Evolutionary conservation across 345 rosid genomes (phyloP).

Genomic region (Camelina laxa): DNA sequence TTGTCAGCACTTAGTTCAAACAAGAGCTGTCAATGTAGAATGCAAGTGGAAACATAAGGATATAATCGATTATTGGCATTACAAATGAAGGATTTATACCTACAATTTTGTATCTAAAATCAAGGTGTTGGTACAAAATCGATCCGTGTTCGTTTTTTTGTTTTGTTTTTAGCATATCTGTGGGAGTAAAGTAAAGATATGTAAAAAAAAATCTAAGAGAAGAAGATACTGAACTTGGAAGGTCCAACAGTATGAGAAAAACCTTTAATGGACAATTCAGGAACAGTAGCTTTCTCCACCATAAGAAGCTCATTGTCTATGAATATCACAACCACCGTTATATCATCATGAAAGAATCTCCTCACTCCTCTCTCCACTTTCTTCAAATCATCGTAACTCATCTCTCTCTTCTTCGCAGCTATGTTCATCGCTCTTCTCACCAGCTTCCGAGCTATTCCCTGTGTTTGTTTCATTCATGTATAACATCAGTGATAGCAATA

Average conservation of each 20-base stretch:
- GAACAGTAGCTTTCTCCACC: conserved; percentile 50
- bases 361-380: conserved; percentile 65
- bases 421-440: conserved; percentile 67
- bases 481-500: neutral
- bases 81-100: conserved; percentile 26
- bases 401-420: conserved; percentile 75
- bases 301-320: conserved; percentile 61
- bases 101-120: conserved; percentile 36
- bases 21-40: neutral
- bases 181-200: conserved; percentile 25
- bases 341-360: conserved; percentile 83
- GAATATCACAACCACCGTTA: conserved; percentile 82
- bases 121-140: conserved; percentile 32
- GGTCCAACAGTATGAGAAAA: conserved; percentile 68
- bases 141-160: conserved; percentile 16
- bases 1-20: neutral
- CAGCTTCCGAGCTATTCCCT: conserved; percentile 89
- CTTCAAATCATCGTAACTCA: conserved; percentile 74
- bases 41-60: neutral
- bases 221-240: conserved; percentile 61
- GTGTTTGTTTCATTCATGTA: neutral
- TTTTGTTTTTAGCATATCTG: conserved; percentile 5
- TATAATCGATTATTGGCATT: conserved; percentile 26
- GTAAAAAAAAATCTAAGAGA: conserved; percentile 29
- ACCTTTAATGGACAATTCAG: conserved; percentile 72